Evolutionary conservation across 805 yeast species (phyloP).

Genomic region (Saccharomycopsis sp.): DNA sequence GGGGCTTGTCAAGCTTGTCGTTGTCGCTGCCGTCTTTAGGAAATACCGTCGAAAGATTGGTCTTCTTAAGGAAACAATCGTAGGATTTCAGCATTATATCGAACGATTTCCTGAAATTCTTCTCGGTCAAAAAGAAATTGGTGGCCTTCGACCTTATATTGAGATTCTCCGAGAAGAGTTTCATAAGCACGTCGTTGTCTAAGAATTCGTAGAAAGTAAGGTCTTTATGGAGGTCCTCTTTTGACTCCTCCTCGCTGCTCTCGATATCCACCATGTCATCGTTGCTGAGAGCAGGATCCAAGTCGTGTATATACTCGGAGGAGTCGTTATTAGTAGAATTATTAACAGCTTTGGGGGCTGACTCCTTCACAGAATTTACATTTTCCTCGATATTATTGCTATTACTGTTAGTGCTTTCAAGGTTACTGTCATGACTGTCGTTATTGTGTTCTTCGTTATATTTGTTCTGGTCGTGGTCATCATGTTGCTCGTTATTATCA

Average conservation of each 20-base stretch:
- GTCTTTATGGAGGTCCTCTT: neutral
- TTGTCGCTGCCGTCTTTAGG: slow-evolving; percentile 1
- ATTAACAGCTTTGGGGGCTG: neutral
- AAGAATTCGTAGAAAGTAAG: neutral
- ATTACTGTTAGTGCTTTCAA: neutral
- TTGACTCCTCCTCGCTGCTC: neutral
- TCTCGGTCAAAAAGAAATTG: slow-evolving; percentile 10
- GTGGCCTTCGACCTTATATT: slow-evolving; percentile 4
- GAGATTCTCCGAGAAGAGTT: neutral
- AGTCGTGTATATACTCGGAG: too few species aligned
- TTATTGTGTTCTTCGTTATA: slow-evolving; percentile 3
- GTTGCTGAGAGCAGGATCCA: too few species aligned
- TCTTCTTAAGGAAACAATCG: slow-evolving; percentile 11
- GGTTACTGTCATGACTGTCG: neutral
- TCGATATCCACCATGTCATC: neutral
- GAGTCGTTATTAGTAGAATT: too few species aligned
- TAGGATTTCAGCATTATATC: slow-evolving; percentile 13
- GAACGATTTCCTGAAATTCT: slow-evolving; percentile 10
- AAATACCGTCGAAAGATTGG: neutral
- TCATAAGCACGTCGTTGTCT: neutral
- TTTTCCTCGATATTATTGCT: too few species aligned
- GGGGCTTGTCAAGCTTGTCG: slow-evolving; percentile 1
- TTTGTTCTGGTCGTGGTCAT: slow-evolving; percentile 9
- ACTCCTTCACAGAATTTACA: too few species aligned
- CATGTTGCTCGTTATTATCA: slow-evolving; percentile 20